Evolutionary conservation across 108 stramenopile species (phyloP), one percentile per base, ranked within the genome.

Genomic region (Poteriospumella lacustris): DNA sequence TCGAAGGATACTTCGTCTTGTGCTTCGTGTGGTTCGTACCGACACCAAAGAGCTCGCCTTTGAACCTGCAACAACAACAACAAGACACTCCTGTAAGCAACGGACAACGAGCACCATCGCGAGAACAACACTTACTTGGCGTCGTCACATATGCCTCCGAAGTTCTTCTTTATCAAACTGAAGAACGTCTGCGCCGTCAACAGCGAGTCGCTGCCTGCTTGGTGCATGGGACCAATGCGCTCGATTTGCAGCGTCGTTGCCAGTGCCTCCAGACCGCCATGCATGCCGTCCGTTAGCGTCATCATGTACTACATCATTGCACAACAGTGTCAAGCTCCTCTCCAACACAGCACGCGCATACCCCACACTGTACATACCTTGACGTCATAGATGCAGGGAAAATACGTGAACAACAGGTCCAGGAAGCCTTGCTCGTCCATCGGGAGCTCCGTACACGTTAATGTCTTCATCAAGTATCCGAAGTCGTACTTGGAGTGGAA

Each of bases 401-500:
- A 99, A 87, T 99, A 99, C 42, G 91, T 82, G 75, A 88, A 89
- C 59, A 97, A 90, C 69, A 92, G 77, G 47, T 96, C 92, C 78
- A 97, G 94, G 82, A 99, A 97, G 0, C 67, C 77, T 9, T 58
- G 15, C 73, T 80, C 82, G n/a, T 59, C 44, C 0, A 41, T 41
- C 3, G 88, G 88, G 24, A 88, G 81, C 24, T 81, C 60, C 39
- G 29, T 26, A 58, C 76, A 83, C 2, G 87, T 89, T 52, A 97
- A 80, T 0, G 95, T 78, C 83, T 97, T 97, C 56, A 99, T 81
- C 62, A 97, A 86, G 79, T 97, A 99, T 47, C 92, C 98, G 76
- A 96, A 96, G 83, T 99, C 98, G 82, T 97, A 99, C 33, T 94
- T 96, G 24, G 92, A 92, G 83, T 99, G 98, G 82, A 96, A 99